Base-by-base conservation (phyloP, 352 stramenopile genomes). In the Phytophthora rubi region DNA sequence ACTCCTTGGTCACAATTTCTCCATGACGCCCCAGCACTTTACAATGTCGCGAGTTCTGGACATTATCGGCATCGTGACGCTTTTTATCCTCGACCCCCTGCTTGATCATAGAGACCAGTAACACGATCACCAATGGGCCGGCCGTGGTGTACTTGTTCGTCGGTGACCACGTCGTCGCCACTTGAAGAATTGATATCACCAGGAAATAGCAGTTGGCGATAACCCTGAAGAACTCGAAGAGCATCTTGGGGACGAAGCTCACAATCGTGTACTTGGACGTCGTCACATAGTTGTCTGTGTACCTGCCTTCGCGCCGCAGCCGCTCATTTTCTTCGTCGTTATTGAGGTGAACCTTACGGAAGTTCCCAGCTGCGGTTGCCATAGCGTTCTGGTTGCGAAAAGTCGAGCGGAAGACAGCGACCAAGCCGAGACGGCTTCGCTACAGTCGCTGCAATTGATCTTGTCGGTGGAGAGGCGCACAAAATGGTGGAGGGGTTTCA, bases 161-260 rank as follows among this genome's bases (percentile, higher is more conserved):
- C 2, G 88, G 81, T 0, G 80, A 93, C 71, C 85, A 88, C 15
- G 82, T 56, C 23, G 81, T 90, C n/a, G 80, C 81, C 35, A 90
- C 75, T 65, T 98, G 98, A 32, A 99, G 83, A 57, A 96, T 84
- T 2, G 94, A 97, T 63, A 99, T 97, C 51, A 96, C 75, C 15
- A 98, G 70, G 69, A 99, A 99, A 75, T 98, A 98, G 70, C 97
- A 88, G 72, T 99, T 99, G 18, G 90, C 94, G 71, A 98, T 92
- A 53, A 96, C 83, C 30, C 93, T 84, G 77, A 99, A 98, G 78
- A 98, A 97, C 75, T 98, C 92, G 6, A 96, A 89, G 48, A 98
- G 82, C 49, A 92, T 95, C 82, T 98, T 88, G 10, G 97, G 97
- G 6, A 99, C 33, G 73, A 99, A 99, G 53, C 86, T 98, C 26